Evolutionary conservation across 352 stramenopile genomes (phyloP).

Genomic region (Phytophthora sp.): DNA sequence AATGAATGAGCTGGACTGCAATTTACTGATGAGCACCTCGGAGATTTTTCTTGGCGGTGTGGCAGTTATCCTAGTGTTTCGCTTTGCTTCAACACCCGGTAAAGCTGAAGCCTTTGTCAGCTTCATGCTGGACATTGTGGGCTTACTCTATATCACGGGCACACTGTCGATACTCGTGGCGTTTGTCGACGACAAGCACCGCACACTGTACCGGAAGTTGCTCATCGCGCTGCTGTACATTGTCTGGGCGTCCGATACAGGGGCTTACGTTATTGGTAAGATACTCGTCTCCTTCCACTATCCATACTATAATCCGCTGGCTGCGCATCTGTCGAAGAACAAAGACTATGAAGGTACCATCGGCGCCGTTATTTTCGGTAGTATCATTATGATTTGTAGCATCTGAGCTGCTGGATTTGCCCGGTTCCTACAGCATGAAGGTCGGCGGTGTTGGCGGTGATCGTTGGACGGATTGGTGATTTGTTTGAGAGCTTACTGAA

Average conservation of each 20-base stretch:
- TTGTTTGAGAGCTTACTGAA: conserved; percentile 97
- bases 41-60: conserved; percentile 46
- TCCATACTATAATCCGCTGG: conserved; percentile 75
- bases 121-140: conserved; percentile 58
- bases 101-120: conserved; percentile 42
- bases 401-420: conserved; percentile 66
- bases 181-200: conserved; percentile 63
- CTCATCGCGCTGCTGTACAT: conserved; percentile 69
- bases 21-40: conserved; percentile 33
- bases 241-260: conserved; percentile 87
- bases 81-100: conserved; percentile 34
- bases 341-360: conserved; percentile 96
- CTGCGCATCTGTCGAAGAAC: conserved; percentile 92
- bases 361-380: conserved; percentile 74
- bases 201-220: conserved; percentile 54
- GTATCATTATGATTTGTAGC: conserved; percentile 85
- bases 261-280: conserved; percentile 93
- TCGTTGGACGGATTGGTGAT: conserved; percentile 94
- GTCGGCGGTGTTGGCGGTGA: conserved; percentile 85
- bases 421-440: conserved; percentile 75
- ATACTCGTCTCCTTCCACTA: conserved; percentile 87
- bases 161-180: conserved; percentile 54
- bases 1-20: conserved; percentile 58
- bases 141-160: conserved; percentile 61
- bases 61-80: conserved; percentile 49